Conservation (phyloP, 768 basidiomycete species). For the Agrocybe praecox region DNA sequence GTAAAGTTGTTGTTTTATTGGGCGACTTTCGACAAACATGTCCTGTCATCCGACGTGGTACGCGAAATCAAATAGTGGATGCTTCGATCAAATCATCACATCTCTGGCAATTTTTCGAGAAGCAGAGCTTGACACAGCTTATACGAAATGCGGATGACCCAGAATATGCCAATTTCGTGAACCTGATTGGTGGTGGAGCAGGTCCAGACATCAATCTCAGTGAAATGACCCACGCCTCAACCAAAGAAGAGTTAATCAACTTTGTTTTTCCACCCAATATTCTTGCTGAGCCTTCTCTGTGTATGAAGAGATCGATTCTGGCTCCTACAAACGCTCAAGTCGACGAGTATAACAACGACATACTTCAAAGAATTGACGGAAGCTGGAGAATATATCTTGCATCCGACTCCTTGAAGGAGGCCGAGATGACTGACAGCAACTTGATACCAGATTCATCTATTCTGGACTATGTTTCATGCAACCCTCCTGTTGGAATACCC, state of each 20-base stretch:
- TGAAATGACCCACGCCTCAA: neutral
- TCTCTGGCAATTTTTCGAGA: too few relatives aligned
- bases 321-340: constrained; percentile 38
- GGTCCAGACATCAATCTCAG: constrained; percentile 23
- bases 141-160: constrained; percentile 29
- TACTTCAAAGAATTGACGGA: constrained; percentile 28
- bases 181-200: constrained; percentile 37
- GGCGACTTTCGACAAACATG: too few relatives aligned
- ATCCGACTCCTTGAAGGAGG: constrained; percentile 17
- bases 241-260: constrained; percentile 9
- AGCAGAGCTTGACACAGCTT: too few relatives aligned
- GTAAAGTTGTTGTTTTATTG: too few relatives aligned
- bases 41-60: too few relatives aligned
- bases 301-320: constrained; percentile 34
- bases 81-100: too few relatives aligned
- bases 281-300: constrained; percentile 20
- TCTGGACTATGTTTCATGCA: constrained; percentile 15
- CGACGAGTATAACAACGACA: constrained; percentile 32
- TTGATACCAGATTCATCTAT: constrained; percentile 8
- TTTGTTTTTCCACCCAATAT: constrained; percentile 28
- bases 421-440: neutral
- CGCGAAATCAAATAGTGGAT: too few relatives aligned
- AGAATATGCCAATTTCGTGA: constrained; percentile 35
- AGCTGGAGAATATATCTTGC: constrained; percentile 5
- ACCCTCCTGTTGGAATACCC: constrained; percentile 17